Percentiles rank a stretch among this genome's conserved stretches.
phyloP scores from a whole-genome alignment of 805 yeast genomes.

The Sugiyamaella marilandica region DNA sequence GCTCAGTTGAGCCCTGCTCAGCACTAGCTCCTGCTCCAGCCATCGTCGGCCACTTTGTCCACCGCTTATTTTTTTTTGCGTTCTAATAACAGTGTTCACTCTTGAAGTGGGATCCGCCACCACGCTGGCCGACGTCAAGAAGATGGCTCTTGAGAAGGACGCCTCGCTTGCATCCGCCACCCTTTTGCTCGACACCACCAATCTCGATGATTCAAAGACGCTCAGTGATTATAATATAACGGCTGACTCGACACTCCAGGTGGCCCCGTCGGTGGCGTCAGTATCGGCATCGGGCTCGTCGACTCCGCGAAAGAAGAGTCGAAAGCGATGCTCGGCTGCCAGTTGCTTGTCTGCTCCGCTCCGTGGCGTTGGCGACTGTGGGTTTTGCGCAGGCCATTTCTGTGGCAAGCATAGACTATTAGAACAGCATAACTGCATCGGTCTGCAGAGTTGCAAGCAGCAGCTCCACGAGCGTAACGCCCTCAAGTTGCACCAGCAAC shows the following conservation, averaged over 20 bases:
- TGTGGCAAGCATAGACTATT: constrained; percentile 83
- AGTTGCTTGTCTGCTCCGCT: constrained; percentile 61
- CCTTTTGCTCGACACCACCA: constrained; percentile 26
- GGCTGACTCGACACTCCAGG: constrained; percentile 27
- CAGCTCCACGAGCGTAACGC: constrained; percentile 82
- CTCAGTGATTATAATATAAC: constrained; percentile 27
- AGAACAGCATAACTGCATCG: constrained; percentile 79
- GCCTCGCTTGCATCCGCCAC: constrained; percentile 24
- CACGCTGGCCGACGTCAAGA: constrained; percentile 32
- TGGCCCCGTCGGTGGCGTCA: constrained; percentile 1
- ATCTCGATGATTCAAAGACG: constrained; percentile 30
- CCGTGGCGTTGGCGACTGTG: constrained; percentile 72
- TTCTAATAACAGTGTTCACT: not conserved
- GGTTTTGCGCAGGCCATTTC: constrained; percentile 76
- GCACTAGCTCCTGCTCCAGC: too few species aligned
- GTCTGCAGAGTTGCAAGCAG: constrained; percentile 75
- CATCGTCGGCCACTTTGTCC: too few species aligned
- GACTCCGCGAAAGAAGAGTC: constrained; percentile 31
- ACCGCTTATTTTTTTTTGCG: too few species aligned
- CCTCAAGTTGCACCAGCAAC: constrained; percentile 73
- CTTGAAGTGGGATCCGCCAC: constrained; percentile 24
- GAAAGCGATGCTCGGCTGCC: constrained; percentile 47
- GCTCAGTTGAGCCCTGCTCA: too few species aligned
- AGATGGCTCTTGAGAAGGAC: constrained; percentile 28
- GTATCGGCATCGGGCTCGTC: constrained; percentile 16